Percentiles rank a stretch among this genome's conserved stretches.
Conservation (phyloP, 2,329 filamentous ascomycete genomes). For the Alternaria triticina region DNA sequence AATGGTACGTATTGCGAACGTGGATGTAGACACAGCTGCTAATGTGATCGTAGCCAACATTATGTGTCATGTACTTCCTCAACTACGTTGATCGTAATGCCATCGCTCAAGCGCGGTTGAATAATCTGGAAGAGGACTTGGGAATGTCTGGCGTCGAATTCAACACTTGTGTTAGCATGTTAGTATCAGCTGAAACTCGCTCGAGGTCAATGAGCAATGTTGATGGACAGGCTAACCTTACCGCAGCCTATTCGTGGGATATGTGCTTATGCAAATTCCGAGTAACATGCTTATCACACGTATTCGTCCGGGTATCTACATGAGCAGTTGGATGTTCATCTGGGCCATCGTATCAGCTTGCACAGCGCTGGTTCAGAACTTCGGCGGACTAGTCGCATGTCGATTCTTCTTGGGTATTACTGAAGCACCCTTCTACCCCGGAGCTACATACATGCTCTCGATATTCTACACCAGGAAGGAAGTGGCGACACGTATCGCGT, state of each 20-base stretch:
- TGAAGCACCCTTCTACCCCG: conserved; percentile 60
- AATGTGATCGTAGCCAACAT: conserved; percentile 39
- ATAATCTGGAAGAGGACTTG: conserved; percentile 64
- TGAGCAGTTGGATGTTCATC: conserved; percentile 43
- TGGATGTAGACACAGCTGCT: background rate
- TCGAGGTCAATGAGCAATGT: background rate
- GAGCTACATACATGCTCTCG: conserved; percentile 66
- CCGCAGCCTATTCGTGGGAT: conserved; percentile 57
- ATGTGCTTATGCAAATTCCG: conserved; percentile 46
- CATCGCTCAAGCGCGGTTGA: conserved; percentile 68
- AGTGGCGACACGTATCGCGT: conserved; percentile 45
- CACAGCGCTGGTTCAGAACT: conserved; percentile 42
- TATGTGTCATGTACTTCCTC: conserved; percentile 53
- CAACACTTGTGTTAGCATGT: conserved; percentile 58
- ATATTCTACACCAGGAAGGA: conserved; percentile 69
- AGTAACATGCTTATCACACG: conserved; percentile 52
- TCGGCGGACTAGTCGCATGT: conserved; percentile 39
- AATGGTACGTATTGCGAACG: conserved; percentile 23
- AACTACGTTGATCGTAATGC: conserved; percentile 64
- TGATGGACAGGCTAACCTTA: background rate
- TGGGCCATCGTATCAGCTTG: conserved; percentile 47
- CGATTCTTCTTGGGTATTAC: conserved; percentile 42
- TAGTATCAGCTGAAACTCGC: background rate
- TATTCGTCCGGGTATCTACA: conserved; percentile 41
- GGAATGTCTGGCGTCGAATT: conserved; percentile 37